A percentile compares a stretch with the other conserved stretches of the same genome.
Conservation (phyloP, 768 basidiomycete species). For the Podaxis mareebaensis region DNA sequence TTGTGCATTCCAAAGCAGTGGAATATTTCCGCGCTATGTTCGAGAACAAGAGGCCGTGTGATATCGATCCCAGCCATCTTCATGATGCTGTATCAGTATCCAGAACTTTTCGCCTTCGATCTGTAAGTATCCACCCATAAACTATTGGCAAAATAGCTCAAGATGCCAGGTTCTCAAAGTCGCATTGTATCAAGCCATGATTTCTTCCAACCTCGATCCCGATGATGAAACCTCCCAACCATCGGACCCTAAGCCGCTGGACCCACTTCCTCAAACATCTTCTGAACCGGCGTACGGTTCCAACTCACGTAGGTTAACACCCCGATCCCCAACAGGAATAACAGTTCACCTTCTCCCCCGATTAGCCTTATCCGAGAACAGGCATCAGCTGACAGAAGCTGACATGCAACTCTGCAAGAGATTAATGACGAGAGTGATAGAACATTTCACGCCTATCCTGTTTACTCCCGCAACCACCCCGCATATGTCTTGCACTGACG, state of each 20-base stretch:
- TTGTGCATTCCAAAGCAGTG: constrained; percentile 46
- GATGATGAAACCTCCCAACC: constrained; percentile 25
- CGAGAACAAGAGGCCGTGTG: constrained; percentile 43
- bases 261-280: constrained; percentile 16
- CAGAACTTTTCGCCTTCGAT: constrained; percentile 42
- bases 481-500: constrained; percentile 76
- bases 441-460: constrained; percentile 68
- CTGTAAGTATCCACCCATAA: constrained; percentile 39
- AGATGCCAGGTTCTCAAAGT: constrained; percentile 55
- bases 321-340: background rate
- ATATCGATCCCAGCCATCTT: constrained; percentile 31
- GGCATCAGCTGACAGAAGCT: background rate
- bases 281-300: background rate
- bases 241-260: constrained; percentile 9
- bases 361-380: constrained; percentile 25
- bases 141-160: constrained; percentile 9
- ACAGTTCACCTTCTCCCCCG: constrained; percentile 3
- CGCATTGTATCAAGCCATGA: constrained; percentile 64
- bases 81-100: constrained; percentile 58
- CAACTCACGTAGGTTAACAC: background rate
- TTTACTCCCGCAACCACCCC: constrained; percentile 70
- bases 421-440: constrained; percentile 58
- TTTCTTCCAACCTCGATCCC: constrained; percentile 55
- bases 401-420: constrained; percentile 41
- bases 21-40: constrained; percentile 46